Base-by-base conservation (phyloP, 2,329 filamentous ascomycete species). In the Emergomyces pasteurianus region DNA sequence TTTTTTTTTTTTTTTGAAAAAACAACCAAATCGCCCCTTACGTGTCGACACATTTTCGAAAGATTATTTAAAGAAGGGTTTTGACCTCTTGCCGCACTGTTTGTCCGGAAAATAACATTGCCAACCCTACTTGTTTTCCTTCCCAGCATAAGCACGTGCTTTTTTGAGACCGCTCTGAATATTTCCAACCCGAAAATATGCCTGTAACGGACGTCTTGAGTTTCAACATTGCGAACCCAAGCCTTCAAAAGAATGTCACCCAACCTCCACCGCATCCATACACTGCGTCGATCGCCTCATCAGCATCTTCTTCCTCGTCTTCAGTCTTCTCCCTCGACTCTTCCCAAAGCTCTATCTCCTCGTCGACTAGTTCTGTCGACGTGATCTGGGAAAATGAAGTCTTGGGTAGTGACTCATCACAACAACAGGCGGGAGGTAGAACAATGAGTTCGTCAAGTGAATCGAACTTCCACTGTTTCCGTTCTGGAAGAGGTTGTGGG, bases 271-370 rank as follows among this genome's bases (percentile, higher is more conserved):
- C 71, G 69, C 75, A 79, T 70, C 82, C 85, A 65, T 92, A 90
- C 75, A 83, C 83, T 72, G 83, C 85, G 62, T 86, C 87, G 49
- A 77, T 90, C 79, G 84, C 86, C 70, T 87, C 87, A 61, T 89
- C 88, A 67, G 84, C 87, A 62, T 90, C 89, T 36, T 87, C 87
- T 60, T 91, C 88, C 23, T 83, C 86, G 61, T 83, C 85, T 60
- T 94, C 89, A 40, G 81, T 90, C 68, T 94, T 90, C 80, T 94
- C 90, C 66, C 81, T 87, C 69, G 82, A 83, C 70, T 86, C 85
- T 60, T 86, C 84, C 23, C 86, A 90, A 75, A 80, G 80, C 64
- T 89, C 88, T 59, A 84, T 87, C 68, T 86, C 86, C 63, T 85
- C 86, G 47, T 85, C 84, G 60, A 86, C 86, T 60, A 80, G 83